Base-by-base conservation (phyloP, 2,329 filamentous ascomycete species). In the Uncinocarpus reesii region DNA sequence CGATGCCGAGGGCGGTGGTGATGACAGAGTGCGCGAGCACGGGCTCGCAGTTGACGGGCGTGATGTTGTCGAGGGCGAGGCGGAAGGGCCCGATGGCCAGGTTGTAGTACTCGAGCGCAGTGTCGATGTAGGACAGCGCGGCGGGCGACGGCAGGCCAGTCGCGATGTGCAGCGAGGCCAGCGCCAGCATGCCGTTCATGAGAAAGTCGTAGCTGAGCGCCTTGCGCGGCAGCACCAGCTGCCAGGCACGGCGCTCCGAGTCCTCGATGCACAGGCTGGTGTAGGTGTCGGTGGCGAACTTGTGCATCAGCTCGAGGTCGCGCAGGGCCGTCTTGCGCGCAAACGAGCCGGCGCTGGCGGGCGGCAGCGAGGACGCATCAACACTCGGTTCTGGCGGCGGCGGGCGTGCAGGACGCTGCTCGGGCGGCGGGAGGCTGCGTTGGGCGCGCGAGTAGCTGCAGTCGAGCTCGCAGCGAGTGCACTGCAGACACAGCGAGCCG, bases 231-330 rank as follows among this genome's bases (percentile, higher is more conserved):
- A 70, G 58, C n/a, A 60, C 53, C 8, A 64, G 59, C 49, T 68
- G 64, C 67, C 67, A 71, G 7, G 62, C 60, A 24, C 64, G 54
- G 37, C 63, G 58, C 31, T 63, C 60, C 0, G 58, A 54, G 2
- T 57, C 46, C 10, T 60, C 53, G n/a, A 59, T 63, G 42, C 57
- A 63, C 11, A 73, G 63, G 31, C 65, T 68, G 18, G 62, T 62
- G 53, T 66, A 75, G 0, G 71, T 75, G 15, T 63, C 64, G 0
- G 68, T 73, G 1, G 71, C 67, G 65, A 70, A 77, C 23, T 69
- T 69, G 52, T 76, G 72, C 70, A 76, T 74, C 37, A 77, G 56
- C 50, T 75, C 72, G 7, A 77, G 62, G 49, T 74, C 72, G 2
- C 61, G 60, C 10, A 63, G 20, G 4, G 45, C 45, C 13, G 45